These are phyloP conservation scores for Colletotrichum liaoningense DNA, from an alignment of 2,329 filamentous ascomycete genomes.

Conservation along the genomic window DNA sequence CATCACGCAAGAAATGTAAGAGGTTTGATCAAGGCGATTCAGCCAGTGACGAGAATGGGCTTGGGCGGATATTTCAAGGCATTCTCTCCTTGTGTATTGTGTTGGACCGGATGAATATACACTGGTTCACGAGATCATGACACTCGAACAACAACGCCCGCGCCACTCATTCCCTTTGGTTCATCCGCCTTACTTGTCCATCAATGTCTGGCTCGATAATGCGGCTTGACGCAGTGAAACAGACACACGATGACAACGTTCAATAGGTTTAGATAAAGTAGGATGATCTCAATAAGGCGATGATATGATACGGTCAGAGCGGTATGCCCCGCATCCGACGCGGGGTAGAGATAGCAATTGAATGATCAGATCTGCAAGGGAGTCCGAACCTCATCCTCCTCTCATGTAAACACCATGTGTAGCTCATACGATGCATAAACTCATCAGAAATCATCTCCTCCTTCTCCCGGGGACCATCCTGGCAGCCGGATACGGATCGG, in stretches of 20 bases:
- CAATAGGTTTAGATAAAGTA: background rate
- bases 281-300: background rate
- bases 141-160: too few species aligned
- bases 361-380: background rate
- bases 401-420: background rate
- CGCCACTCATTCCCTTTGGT: too few species aligned
- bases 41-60: too few species aligned
- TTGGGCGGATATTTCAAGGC: too few species aligned
- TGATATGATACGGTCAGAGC: slow-evolving; percentile 1
- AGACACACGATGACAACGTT: background rate
- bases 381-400: background rate
- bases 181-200: too few species aligned
- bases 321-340: slow-evolving; percentile 1
- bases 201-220: too few species aligned
- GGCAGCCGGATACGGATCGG: background rate
- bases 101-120: too few species aligned
- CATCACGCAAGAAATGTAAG: background rate
- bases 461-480: background rate
- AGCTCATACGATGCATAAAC: background rate
- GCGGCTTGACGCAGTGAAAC: too few species aligned
- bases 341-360: background rate
- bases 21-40: background rate
- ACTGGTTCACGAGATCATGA: too few species aligned
- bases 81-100: too few species aligned
- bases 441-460: background rate